Conservation (phyloP, 2,329 filamentous ascomycete genomes). For the Diaporthe vaccinii region DNA sequence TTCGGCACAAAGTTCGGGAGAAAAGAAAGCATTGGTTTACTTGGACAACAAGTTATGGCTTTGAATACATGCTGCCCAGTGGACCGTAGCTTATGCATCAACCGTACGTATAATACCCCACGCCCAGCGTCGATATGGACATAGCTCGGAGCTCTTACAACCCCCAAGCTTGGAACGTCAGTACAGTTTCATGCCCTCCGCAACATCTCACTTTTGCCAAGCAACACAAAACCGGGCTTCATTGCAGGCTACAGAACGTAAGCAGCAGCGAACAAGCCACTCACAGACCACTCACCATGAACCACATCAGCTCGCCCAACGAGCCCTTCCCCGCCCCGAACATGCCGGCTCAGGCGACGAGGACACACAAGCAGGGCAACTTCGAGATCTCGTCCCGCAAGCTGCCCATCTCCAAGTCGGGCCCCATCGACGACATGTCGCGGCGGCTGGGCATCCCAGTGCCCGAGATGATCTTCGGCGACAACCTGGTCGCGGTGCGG, state of each 20-base stretch:
- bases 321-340: conserved; percentile 69
- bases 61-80: background rate
- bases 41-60: background rate
- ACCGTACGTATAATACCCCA: conserved; percentile 13
- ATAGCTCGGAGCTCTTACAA: conserved; percentile 16
- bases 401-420: conserved; percentile 93
- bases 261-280: background rate
- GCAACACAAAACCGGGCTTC: background rate
- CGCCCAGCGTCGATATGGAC: background rate
- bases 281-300: conserved; percentile 47
- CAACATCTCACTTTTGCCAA: conserved; percentile 7
- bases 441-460: conserved; percentile 84
- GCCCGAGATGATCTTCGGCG: conserved; percentile 99
- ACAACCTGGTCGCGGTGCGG: conserved; percentile 85
- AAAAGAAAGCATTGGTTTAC: background rate
- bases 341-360: conserved; percentile 67
- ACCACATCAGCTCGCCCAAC: conserved; percentile 57
- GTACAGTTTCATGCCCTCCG: background rate
- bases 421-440: conserved; percentile 88
- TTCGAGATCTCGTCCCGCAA: conserved; percentile 88
- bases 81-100: background rate
- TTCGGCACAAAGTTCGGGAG: background rate
- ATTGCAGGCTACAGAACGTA: background rate
- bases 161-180: background rate
- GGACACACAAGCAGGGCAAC: conserved; percentile 69